Base-by-base conservation (phyloP, 345 rosid genomes). In the Leavenworthia alabamica region DNA sequence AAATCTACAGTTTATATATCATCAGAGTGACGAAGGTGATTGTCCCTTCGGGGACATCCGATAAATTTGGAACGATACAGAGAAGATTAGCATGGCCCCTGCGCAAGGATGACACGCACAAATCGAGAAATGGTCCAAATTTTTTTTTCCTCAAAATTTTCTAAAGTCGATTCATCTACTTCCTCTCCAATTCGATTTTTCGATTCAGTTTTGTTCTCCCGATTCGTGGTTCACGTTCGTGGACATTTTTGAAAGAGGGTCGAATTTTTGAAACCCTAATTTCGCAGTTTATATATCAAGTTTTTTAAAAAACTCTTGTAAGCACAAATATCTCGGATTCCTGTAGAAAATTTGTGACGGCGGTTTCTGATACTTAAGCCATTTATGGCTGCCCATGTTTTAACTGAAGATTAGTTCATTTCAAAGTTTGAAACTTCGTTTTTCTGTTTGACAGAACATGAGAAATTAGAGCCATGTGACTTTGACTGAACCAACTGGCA, bases 31-130 rank as follows among this genome's bases (percentile, higher is more conserved):
- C 0, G 0, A 0, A 0, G 0, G 0, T 31, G 53, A 22, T 32
- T 16, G 69, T 52, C 52, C 51, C 60, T 28, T 51, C 29, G 68
- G 59, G 57, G 59, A 40, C 68, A 63, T 63, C 68, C 50, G 60
- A 40, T 64, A 51, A 63, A 63, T 51, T 64, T 64, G 68, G 60
- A 52, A 52, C 43, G 60, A 64, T 52, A 52, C 52, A 64, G 68
- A 52, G 44, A 64, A 64, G 60, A 64, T 63, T 64, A 64, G 60
- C 43, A 64, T 51, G 47, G 58, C 49, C 58, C 57, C 67, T 61
- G 56, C 56, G 47, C 66, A 62, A 62, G 56, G 47, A 62, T 36
- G 57, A 61, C 45, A 61, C 36, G 46, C 56, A 33, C 13, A 56
- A 56, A 55, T 55, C 44, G 45, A 55, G 22, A 55, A 56, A 56